Base-by-base conservation (phyloP, 2,329 filamentous ascomycete species). In the Neonectria punicea region DNA sequence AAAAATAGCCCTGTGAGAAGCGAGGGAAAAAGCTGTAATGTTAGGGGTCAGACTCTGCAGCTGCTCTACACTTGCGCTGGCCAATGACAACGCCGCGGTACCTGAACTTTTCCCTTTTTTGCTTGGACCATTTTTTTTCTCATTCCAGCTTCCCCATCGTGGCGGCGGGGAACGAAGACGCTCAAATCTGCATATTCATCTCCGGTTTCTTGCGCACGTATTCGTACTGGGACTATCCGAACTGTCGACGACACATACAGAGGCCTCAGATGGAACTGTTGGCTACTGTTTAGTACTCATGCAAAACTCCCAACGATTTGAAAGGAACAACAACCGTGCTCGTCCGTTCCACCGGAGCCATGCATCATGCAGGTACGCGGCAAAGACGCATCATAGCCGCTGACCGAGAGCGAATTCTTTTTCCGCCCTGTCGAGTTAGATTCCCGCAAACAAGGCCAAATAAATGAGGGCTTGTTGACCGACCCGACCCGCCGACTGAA, bases 91-190 rank as follows among this genome's bases (percentile, higher is more conserved):
- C 46, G 9, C 34, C 18, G 47, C 28, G 18, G 53, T 51, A 14
- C 47, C 44, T 63, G 47, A 18, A 53, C 22, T 43, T 30, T 47
- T 20, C 46, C 28, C 59, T 36, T 43, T 58, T 46, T 63, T 41
- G 59, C 59, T 56, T 58, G 54, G 51, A 44, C 49, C 28, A 39
- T 59, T 22, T 22, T 22, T 51, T 58, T n/a, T 22, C 49, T 36
- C 36, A 32, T 56, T 59, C 44, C 44, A 59, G 44, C 47, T 46
- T 39, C 56, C 55, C 20, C 54, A 36, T 36, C 16, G 55, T 59
- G 50, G 61, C 55, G 44, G 41, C 50, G 13, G 25, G 13, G 25
- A 36, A 46, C 34, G 18, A 53, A 39, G 36, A 39, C 34, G 36
- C 36, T 39, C 36, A 39, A 39, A 8, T n/a, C 39, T 43, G n/a